phyloP scores from a whole-genome alignment of 2,329 filamentous ascomycete genomes.

The Colletotrichum tanaceti region DNA sequence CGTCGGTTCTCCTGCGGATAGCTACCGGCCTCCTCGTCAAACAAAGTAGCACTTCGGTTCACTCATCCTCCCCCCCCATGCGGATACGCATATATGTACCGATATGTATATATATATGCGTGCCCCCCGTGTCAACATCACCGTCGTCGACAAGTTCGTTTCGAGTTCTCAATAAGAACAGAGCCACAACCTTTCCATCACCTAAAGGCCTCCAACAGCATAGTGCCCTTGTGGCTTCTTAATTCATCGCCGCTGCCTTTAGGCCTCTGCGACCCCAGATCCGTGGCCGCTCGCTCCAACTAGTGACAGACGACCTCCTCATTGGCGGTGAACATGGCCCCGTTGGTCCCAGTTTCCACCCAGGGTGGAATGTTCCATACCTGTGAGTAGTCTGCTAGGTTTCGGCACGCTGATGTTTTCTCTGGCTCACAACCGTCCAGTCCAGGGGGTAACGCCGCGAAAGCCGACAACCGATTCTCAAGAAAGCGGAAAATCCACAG shows the following conservation, averaged over 20 bases:
- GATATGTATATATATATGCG: conserved; percentile 24
- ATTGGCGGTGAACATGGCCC: conserved; percentile 33
- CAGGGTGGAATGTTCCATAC: conserved; percentile 43
- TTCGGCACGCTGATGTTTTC: background rate
- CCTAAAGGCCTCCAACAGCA: background rate
- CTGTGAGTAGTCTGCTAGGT: conserved; percentile 29
- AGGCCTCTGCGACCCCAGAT: background rate
- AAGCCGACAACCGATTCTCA: conserved; percentile 39
- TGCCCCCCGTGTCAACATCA: conserved; percentile 7
- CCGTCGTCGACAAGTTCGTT: background rate
- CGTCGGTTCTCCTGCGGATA: conserved; percentile 23
- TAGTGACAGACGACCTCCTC: background rate
- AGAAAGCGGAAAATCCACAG: conserved; percentile 53
- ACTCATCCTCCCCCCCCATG: conserved; percentile 13
- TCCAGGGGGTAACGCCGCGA: conserved; percentile 42
- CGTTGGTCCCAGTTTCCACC: conserved; percentile 37
- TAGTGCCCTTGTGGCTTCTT: background rate
- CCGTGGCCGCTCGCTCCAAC: background rate
- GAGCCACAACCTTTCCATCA: background rate
- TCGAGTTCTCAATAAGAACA: background rate
- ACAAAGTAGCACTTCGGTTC: conserved; percentile 13
- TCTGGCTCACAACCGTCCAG: conserved; percentile 24
- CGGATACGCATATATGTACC: background rate
- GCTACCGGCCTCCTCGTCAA: conserved; percentile 23
- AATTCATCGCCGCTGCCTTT: background rate